Evolutionary conservation across 164 flowering plant genomes (phyloP).

Genomic region (Litsea cubeba): DNA sequence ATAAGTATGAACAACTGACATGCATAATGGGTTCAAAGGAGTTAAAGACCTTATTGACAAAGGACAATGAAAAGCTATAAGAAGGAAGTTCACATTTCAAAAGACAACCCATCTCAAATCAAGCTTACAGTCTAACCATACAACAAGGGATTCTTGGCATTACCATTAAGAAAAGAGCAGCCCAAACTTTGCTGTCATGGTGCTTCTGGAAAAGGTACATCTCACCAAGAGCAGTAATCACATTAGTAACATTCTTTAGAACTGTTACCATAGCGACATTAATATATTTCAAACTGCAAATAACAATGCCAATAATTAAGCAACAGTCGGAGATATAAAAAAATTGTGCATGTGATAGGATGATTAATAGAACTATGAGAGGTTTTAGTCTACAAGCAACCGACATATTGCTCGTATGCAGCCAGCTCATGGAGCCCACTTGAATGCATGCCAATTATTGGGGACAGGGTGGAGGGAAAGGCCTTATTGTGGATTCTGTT

Average conservation of each 20-base stretch:
- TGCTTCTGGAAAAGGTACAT: slow-evolving; percentile 91
- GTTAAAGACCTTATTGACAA: too few species aligned
- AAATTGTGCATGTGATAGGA: too few species aligned
- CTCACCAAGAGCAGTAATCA: slow-evolving; percentile 97
- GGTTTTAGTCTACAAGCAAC: too few species aligned
- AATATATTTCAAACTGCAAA: slow-evolving; percentile 90
- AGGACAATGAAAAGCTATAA: not conserved
- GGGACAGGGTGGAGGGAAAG: too few species aligned
- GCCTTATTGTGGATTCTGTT: too few species aligned
- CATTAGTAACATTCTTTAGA: slow-evolving; percentile 96
- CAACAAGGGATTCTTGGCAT: not conserved
- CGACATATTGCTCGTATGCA: too few species aligned
- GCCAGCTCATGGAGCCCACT: too few species aligned
- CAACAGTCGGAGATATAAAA: not conserved
- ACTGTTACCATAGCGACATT: slow-evolving; percentile 99
- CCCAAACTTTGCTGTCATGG: slow-evolving; percentile 90
- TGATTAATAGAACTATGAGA: too few species aligned
- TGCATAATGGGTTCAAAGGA: too few species aligned
- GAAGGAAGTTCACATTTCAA: not conserved
- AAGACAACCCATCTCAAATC: not conserved
- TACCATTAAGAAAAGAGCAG: slow-evolving; percentile 95
- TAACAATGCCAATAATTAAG: slow-evolving; percentile 5
- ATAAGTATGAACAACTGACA: too few species aligned
- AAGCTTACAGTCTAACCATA: not conserved
- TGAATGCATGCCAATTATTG: too few species aligned